Conservation (phyloP, 371 early-diverging fungal genomes). For the Apophysomyces variabilis region DNA sequence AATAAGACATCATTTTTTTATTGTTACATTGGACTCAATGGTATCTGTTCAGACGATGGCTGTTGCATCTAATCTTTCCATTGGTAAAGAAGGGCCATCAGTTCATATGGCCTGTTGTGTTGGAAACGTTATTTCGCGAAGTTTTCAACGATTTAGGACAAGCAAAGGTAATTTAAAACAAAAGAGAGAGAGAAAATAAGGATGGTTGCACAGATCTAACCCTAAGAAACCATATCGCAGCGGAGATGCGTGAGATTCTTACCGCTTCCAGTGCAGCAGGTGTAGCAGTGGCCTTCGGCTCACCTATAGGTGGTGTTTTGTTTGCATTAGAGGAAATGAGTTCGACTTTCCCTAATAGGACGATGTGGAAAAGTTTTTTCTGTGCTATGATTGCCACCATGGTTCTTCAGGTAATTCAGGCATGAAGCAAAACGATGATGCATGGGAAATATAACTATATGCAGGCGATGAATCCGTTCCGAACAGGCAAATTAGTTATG, state of each 20-base stretch:
- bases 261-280: conserved; percentile 96
- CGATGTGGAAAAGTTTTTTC: conserved; percentile 94
- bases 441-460: background rate
- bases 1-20: too few species aligned
- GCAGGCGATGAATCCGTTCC: conserved; percentile 87
- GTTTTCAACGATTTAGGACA: conserved; percentile 82
- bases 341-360: conserved; percentile 93
- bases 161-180: conserved; percentile 67
- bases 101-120: conserved; percentile 94
- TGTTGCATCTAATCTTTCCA: conserved; percentile 86
- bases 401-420: conserved; percentile 70
- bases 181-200: background rate
- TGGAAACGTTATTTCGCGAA: conserved; percentile 86
- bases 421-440: background rate
- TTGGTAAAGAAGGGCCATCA: conserved; percentile 96
- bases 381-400: conserved; percentile 93
- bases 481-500: conserved; percentile 92
- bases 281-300: conserved; percentile 34
- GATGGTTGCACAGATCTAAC: background rate
- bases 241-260: conserved; percentile 89
- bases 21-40: too few species aligned
- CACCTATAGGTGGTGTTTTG: conserved; percentile 89
- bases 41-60: conserved; percentile 63
- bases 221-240: conserved; percentile 28
- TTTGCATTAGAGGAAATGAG: conserved; percentile 97